These are phyloP conservation scores for Wickerhamiella vanderwaltii DNA, from an alignment of 805 yeast species.

Conservation along the genomic window DNA sequence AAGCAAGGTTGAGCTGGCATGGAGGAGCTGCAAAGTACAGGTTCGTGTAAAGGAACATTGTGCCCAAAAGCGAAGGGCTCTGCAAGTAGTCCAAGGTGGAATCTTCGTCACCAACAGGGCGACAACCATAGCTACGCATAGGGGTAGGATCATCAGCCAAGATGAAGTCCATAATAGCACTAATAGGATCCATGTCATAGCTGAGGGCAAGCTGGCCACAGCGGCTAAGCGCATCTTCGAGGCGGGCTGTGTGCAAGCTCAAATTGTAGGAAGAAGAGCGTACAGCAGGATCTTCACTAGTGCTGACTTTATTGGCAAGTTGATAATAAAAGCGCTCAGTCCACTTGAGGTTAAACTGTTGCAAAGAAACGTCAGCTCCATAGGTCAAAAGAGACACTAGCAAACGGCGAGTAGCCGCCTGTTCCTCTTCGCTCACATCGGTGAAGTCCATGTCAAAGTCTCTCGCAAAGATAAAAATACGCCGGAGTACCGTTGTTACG, in stretches of 20 bases:
- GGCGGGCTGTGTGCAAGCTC: constrained; percentile 20
- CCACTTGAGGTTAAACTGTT: constrained; percentile 24
- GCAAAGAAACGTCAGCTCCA: constrained; percentile 33
- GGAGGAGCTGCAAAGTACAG: constrained; percentile 22
- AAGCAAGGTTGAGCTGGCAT: not conserved
- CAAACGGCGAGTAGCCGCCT: constrained; percentile 45
- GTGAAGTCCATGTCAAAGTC: constrained; percentile 35
- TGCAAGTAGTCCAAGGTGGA: constrained; percentile 18
- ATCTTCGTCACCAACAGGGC: constrained; percentile 27
- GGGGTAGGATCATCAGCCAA: constrained; percentile 14
- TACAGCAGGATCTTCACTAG: constrained; percentile 18
- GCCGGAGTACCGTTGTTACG: constrained; percentile 39
- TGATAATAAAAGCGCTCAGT: constrained; percentile 26
- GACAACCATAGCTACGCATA: constrained; percentile 3
- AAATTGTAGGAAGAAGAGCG: constrained; percentile 25
- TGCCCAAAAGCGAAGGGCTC: constrained; percentile 26
- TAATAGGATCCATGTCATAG: constrained; percentile 48
- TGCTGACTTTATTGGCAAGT: constrained; percentile 24
- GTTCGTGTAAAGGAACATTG: constrained; percentile 26
- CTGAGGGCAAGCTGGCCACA: constrained; percentile 44
- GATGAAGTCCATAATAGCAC: constrained; percentile 14
- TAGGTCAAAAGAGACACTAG: constrained; percentile 52
- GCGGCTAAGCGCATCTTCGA: constrained; percentile 31
- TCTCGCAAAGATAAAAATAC: constrained; percentile 46
- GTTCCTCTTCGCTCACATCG: constrained; percentile 30